These are phyloP conservation scores for Hysterium pulicare DNA, from an alignment of 2,329 filamentous ascomycete genomes.

Conservation along the genomic window DNA sequence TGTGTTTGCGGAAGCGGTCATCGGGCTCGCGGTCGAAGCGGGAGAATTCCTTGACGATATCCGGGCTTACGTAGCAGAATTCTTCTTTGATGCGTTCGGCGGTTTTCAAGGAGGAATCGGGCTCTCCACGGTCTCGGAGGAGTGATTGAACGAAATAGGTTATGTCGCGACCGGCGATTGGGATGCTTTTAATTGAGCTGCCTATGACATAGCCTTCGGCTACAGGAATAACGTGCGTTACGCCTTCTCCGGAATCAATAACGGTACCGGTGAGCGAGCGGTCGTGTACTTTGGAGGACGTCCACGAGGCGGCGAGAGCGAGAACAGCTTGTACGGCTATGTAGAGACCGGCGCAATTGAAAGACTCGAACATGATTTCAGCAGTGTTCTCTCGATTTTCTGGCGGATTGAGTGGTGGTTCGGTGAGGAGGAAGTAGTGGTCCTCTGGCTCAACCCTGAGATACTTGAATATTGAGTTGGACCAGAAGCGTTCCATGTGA, in stretches of 20 bases:
- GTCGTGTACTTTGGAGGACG: constrained; percentile 95
- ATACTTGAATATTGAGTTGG: constrained; percentile 99
- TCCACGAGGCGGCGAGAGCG: constrained; percentile 95
- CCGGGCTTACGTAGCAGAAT: constrained; percentile 96
- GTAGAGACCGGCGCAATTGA: constrained; percentile 98
- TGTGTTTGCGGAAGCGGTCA: constrained; percentile 83
- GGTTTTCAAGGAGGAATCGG: constrained; percentile 94
- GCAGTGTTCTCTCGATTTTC: constrained; percentile 99
- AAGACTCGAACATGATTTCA: constrained; percentile 99
- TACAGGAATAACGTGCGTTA: constrained; percentile 97
- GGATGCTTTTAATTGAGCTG: constrained; percentile 98
- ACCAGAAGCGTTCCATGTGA: constrained; percentile 99
- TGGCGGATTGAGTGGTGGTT: constrained; percentile 96
- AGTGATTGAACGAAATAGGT: constrained; percentile 98
- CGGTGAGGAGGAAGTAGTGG: constrained; percentile 96
- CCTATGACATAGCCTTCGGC: constrained; percentile 99
- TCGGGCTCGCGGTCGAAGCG: constrained; percentile 88
- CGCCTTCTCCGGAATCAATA: constrained; percentile 97
- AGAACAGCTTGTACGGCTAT: constrained; percentile 98
- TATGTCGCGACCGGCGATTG: constrained; percentile 95
- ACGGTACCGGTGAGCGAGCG: constrained; percentile 95
- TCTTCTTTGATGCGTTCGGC: constrained; percentile 98
- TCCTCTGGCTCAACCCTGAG: constrained; percentile 96
- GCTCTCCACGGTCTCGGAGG: constrained; percentile 91
- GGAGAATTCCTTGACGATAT: constrained; percentile 97